Conservation (phyloP, 306 rosid genomes). For the Senna tora region DNA sequence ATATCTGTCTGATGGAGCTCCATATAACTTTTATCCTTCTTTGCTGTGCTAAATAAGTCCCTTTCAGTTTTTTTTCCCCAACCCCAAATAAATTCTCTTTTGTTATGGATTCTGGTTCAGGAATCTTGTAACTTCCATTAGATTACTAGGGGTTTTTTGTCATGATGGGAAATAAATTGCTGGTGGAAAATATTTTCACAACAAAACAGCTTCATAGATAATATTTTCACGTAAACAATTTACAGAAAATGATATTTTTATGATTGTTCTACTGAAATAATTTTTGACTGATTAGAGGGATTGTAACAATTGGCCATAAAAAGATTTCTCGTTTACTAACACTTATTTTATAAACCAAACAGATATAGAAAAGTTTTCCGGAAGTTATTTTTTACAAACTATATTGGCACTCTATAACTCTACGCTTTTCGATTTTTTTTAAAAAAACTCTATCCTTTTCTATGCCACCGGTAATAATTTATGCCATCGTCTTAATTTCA, state of each 20-base stretch:
- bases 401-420: background rate
- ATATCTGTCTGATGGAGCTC: background rate
- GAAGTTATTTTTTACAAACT: background rate
- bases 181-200: background rate
- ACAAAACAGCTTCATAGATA: background rate
- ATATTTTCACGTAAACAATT: background rate
- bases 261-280: background rate
- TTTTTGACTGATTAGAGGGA: background rate
- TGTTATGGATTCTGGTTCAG: background rate
- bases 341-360: background rate
- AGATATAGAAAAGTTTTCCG: background rate
- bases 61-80: background rate
- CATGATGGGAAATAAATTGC: background rate
- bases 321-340: too few relatives aligned
- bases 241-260: background rate
- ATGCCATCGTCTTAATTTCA: constrained; percentile 43
- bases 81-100: background rate
- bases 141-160: background rate
- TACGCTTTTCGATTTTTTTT: background rate
- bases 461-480: constrained; percentile 1
- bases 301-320: background rate
- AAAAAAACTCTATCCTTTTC: background rate
- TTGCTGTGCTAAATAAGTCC: background rate
- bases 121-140: background rate
- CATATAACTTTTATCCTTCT: background rate